Evolutionary conservation across 768 basidiomycete genomes (phyloP), one percentile per base, ranked within the genome.

Genomic region (Rhizopogon roseolus): DNA sequence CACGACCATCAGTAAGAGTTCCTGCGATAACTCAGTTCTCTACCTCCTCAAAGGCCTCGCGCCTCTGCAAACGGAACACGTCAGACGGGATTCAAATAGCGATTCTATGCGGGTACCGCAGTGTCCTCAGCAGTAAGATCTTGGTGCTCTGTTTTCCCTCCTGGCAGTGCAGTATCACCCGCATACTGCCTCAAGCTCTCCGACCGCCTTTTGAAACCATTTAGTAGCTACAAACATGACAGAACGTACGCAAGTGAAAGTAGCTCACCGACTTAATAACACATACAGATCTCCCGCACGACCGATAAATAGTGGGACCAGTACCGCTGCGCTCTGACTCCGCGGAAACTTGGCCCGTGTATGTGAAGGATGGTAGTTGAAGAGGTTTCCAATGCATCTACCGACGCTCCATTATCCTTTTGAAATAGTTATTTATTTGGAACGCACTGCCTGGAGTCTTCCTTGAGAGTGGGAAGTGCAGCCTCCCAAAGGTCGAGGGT

Each of bases 41-140:
- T 52, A 92, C 93, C 81, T 96, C 93, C 69, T 96, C 93, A 54
- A 82, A 93, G 0, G 93, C 92, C 72, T 95, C 93, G 41, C 93
- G 78, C 51, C 93, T 73, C 92, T 93, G 46, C 9, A 17, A 25
- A 51, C 7, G 1, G n/a, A 36, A 10, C 22, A 54, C 32, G 16
- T 53, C 42, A 56, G 43, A 14, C 13, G 14, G n/a, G 5, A 13
- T 8, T 45, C 9, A 10, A 17, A 19, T 14, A 19, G 9, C 32
- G 53, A 43, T 28, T 46, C 56, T 46, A 45, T 22, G 9, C 13
- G 74, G 84, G 61, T 65, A 93, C 91, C 17, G 92, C 93, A 2
- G 92, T 86, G 55, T 88, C 87, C 62, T 94, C 93, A 3, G 85
- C 72, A 39, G 79, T 82, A 57, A 61, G 65, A 65, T 95, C 93